Conservation (phyloP, 2,329 filamentous ascomycete genomes). For the Microsporum ferrugineum region DNA sequence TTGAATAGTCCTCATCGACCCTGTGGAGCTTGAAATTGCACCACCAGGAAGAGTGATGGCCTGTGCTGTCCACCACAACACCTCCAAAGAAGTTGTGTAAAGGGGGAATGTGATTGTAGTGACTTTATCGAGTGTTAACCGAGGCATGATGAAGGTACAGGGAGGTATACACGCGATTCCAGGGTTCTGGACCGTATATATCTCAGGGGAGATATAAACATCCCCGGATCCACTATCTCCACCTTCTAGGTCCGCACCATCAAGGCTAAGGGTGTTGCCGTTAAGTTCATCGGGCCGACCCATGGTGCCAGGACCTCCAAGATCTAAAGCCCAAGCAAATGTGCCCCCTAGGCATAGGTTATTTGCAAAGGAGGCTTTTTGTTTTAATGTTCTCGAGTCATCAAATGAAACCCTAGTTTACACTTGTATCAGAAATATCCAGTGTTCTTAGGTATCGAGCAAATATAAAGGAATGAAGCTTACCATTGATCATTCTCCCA, state of each 20-base stretch:
- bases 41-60: constrained; percentile 11
- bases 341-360: constrained; percentile 24
- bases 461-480: not conserved
- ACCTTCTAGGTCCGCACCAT: constrained; percentile 8
- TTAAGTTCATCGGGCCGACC: constrained; percentile 3
- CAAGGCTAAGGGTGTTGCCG: not conserved
- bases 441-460: not conserved
- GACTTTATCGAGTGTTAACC: constrained; percentile 5
- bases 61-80: constrained; percentile 8
- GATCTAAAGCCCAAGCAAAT: constrained; percentile 10
- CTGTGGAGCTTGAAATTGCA: constrained; percentile 10
- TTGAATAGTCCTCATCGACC: not conserved
- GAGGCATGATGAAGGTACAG: constrained; percentile 16
- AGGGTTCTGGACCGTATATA: constrained; percentile 11
- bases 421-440: not conserved
- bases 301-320: constrained; percentile 8
- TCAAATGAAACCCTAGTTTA: constrained; percentile 18
- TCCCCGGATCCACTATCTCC: constrained; percentile 11
- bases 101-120: constrained; percentile 15
- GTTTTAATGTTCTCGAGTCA: constrained; percentile 25
- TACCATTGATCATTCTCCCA: constrained; percentile 9
- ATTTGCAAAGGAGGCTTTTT: constrained; percentile 26
- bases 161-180: constrained; percentile 13
- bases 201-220: constrained; percentile 14
- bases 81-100: constrained; percentile 13